Base-by-base conservation (phyloP, 495 filamentous ascomycete species). In the Neurospora sp. region DNA sequence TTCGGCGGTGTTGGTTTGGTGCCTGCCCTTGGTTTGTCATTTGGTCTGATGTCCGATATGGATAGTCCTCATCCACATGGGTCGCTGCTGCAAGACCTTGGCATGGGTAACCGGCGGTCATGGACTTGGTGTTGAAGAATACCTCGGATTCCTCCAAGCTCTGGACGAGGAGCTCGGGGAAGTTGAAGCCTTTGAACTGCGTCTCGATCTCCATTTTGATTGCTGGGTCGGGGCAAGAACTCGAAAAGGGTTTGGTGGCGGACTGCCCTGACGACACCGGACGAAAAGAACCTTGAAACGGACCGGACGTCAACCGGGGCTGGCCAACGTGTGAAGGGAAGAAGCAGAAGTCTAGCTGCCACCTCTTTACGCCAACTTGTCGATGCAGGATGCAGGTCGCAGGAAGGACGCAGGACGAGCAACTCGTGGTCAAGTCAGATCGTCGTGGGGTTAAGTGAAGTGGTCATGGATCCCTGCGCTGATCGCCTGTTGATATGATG, bases 151-250 rank as follows among this genome's bases (percentile, higher is more conserved):
- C 54, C 74, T 83, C 80, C 59, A 85, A 79, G 69, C 85, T 83
- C 69, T 78, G 75, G 14, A 79, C 84, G 18, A 86, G 79, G 70
- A 85, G 74, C 76, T 86, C 85, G 27, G 84, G 80, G 35, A 86
- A 75, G 76, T 82, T 86, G 75, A 76, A 79, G 69, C 77, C 80
- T 69, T 81, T 75, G 10, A 77, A 62, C 70, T 77, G 76, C 69
- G 80, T 76, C 41, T 46, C 39, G 18, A 39, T 12, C 35, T 72
- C 75, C 74, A 77, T 73, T 42, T 75, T 72, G 70, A 42, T 69
- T 11, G 39, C 40, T 69, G 66, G 6, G 14, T 27, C 12, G 70
- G 44, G 39, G 72, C 38, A 20, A n/a, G 31, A 40, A 46, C 0
- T 38, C 69, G 39, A 35, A 35, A 31, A 27, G 18, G 16, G 44